A percentile compares a stretch with the other conserved stretches of the same genome.
These are phyloP conservation scores for Colletotrichum paranaense DNA, from an alignment of 2,329 filamentous ascomycete species.

Conservation along the genomic window DNA sequence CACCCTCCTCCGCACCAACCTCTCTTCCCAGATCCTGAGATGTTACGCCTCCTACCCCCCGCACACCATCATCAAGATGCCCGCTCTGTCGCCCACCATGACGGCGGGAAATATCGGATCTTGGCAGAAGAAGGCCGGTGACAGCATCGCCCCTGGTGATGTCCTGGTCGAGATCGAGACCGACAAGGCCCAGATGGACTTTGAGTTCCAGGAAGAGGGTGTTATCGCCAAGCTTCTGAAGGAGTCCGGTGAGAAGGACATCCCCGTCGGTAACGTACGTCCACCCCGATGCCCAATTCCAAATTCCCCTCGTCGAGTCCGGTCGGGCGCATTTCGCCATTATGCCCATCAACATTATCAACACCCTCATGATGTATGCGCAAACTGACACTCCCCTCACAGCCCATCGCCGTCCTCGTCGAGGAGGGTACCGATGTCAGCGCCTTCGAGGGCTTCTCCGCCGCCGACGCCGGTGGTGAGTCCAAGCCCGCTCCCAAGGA, in stretches of 20 bases:
- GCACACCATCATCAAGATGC: constrained; percentile 97
- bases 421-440: constrained; percentile 90
- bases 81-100: constrained; percentile 98
- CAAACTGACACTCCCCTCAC: constrained; percentile 29
- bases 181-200: constrained; percentile 99
- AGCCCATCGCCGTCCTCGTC: constrained; percentile 97
- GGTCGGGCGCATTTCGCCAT: neutral
- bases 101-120: constrained; percentile 93
- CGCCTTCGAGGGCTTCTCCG: constrained; percentile 88
- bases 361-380: constrained; percentile 21
- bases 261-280: constrained; percentile 93
- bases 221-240: constrained; percentile 94
- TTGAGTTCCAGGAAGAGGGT: constrained; percentile 99
- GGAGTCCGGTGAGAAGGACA: constrained; percentile 92
- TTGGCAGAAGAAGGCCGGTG: constrained; percentile 98
- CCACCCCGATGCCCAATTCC: no score
- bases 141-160: constrained; percentile 88
- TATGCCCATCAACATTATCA: neutral
- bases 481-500: constrained; percentile 73
- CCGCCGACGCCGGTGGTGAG: constrained; percentile 92
- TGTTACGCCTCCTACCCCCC: constrained; percentile 88
- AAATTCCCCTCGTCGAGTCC: constrained; percentile 17
- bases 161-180: constrained; percentile 99
- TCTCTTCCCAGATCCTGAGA: constrained; percentile 67
- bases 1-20: constrained; percentile 61